Evolutionary conservation across 208 protist species (phyloP), one percentile per base, ranked within the genome.

Genomic region (Endotrypanum monterogeii): DNA sequence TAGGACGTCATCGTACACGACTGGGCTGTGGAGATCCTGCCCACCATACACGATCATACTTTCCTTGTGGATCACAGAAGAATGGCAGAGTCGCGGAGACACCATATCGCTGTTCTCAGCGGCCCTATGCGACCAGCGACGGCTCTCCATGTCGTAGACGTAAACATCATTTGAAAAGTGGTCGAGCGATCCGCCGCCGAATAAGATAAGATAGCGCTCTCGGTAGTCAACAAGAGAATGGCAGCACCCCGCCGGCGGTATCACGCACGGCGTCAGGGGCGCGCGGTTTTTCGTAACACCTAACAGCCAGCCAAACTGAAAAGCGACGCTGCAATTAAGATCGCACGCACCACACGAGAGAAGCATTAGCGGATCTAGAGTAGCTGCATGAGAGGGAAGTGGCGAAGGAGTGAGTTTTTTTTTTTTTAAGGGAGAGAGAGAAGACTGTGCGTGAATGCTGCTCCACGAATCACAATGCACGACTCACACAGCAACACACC

Each of bases 41-140:
- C 93, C 93, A 23, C 93, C 93, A 72, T 95, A 97, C 14, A 97
- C 88, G 65, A 94, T 89, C 93, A 97, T 94, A 12, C 81, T 86
- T 76, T 97, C 87, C 28, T 83, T 72, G 76, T 94, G 86, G 4
- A 95, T 56, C 7, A 94, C 88, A 1, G 91, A 86, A 18, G 81
- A 71, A 67, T 90, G 79, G 60, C 67, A 28, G 48, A 92, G 28
- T 85, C 87, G 30, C 85, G 74, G 65, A 82, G 89, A 74, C 82
- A 93, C 39, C 79, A 86, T 73, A 85, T 84, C 52, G 88, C 84
- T 50, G 75, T 78, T 78, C 90, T 90, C 80, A 55, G 82, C 62
- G 73, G 78, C 35, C 50, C 25, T 41, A 50, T 44, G 39, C 3
- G 65, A 56, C 76, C 76, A 80, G 25, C 63, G 28, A 28, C 56